phyloP scores from a whole-genome alignment of 1,284 basidiomycete genomes.

The Fomitopsis betulina region DNA sequence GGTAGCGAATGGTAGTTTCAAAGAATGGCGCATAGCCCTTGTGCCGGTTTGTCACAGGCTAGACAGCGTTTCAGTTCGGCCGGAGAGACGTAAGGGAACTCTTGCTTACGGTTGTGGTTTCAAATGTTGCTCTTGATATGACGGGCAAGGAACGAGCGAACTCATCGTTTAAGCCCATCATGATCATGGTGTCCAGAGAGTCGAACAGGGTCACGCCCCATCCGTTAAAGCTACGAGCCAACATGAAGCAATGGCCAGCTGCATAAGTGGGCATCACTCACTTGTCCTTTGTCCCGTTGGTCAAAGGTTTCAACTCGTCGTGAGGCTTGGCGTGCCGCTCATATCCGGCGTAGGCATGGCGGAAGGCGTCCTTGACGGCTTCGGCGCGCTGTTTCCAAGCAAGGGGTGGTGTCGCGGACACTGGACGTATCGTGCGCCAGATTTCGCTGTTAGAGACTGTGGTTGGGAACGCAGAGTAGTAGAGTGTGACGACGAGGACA shows the following conservation, averaged over 20 bases:
- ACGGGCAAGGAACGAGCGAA: constrained; percentile 72
- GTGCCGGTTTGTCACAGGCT: constrained; percentile 1
- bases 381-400: constrained; percentile 52
- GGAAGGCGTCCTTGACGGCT: constrained; percentile 54
- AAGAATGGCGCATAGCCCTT: constrained; percentile 50
- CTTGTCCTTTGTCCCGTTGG: constrained; percentile 46
- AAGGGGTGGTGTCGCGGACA: constrained; percentile 2
- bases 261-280: constrained; percentile 26
- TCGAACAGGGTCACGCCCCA: constrained; percentile 88
- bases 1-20: constrained; percentile 73
- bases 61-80: neutral
- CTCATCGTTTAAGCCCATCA: constrained; percentile 82
- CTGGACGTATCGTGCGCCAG: neutral
- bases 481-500: constrained; percentile 19
- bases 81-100: neutral
- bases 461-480: constrained; percentile 18
- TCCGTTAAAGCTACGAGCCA: constrained; percentile 59
- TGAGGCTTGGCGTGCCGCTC: constrained; percentile 49
- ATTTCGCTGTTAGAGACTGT: neutral
- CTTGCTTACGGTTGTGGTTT: neutral
- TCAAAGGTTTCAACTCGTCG: constrained; percentile 58
- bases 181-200: constrained; percentile 82
- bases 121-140: constrained; percentile 64
- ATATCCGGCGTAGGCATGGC: constrained; percentile 63
- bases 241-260: neutral